phyloP scores from a whole-genome alignment of 805 yeast genomes.

The Ogataea kodamae region DNA sequence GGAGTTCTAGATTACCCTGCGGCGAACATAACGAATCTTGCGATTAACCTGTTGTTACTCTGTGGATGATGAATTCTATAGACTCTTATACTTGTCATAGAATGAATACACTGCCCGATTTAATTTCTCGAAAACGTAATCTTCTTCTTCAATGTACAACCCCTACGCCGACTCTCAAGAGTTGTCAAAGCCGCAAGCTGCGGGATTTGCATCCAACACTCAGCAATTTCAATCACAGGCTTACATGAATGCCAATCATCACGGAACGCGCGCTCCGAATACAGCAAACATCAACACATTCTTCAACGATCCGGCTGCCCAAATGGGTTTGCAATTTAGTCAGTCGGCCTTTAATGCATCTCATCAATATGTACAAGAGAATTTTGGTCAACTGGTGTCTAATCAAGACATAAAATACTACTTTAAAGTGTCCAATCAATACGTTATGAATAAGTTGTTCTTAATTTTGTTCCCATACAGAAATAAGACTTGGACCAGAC shows the following conservation, averaged over 20 bases:
- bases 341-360: conserved; percentile 80
- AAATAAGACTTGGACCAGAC: conserved; percentile 79
- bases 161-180: conserved; percentile 40
- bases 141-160: conserved; percentile 35
- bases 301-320: conserved; percentile 74
- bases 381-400: conserved; percentile 51
- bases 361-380: conserved; percentile 73
- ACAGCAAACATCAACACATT: conserved; percentile 36
- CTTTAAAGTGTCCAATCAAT: conserved; percentile 87
- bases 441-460: conserved; percentile 70
- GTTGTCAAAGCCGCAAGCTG: conserved; percentile 6
- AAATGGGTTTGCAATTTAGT: conserved; percentile 85
- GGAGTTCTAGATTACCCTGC: too few species aligned
- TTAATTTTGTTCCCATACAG: conserved; percentile 83
- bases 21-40: too few species aligned
- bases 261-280: conserved; percentile 10
- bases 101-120: conserved; percentile 1
- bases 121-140: conserved; percentile 9
- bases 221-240: conserved; percentile 23
- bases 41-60: too few species aligned
- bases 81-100: background rate
- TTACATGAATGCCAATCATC: conserved; percentile 11
- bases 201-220: conserved; percentile 21
- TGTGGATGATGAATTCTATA: too few species aligned
- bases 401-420: conserved; percentile 69